Conservation (phyloP, 148 eudicot species). For the Nepenthes gracilis region DNA sequence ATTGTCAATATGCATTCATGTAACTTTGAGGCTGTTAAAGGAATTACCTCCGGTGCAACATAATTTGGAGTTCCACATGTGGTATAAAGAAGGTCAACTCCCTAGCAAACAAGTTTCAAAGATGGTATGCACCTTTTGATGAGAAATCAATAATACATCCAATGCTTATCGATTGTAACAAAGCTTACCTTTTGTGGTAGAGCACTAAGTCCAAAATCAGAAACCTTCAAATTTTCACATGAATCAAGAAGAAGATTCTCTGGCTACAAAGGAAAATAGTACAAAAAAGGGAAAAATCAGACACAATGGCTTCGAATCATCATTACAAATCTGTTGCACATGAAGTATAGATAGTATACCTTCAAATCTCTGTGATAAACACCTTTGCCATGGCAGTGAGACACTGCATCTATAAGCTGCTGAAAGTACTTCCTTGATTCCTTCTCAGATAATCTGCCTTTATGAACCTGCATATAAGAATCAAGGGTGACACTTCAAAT, state of each 20-base stretch:
- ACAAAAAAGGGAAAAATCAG: neutral
- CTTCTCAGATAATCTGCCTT: slow-evolving; percentile 66
- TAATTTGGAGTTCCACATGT: slow-evolving; percentile 98
- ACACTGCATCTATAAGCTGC: slow-evolving; percentile 88
- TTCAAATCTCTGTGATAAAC: slow-evolving; percentile 94
- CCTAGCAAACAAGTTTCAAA: slow-evolving; percentile 29
- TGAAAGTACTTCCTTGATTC: slow-evolving; percentile 79
- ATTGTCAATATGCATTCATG: neutral
- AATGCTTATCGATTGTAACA: neutral
- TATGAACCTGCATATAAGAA: slow-evolving; percentile 49
- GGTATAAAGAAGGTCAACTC: slow-evolving; percentile 87
- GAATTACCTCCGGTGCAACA: slow-evolving; percentile 84
- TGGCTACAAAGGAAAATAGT: slow-evolving; percentile 33
- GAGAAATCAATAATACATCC: neutral
- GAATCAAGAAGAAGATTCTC: slow-evolving; percentile 91
- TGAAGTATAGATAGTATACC: slow-evolving; percentile 22
- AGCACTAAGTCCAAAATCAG: slow-evolving; percentile 97
- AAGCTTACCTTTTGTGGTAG: slow-evolving; percentile 70
- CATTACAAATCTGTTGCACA: neutral
- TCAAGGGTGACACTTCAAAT: slow-evolving; percentile 2
- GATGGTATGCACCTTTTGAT: too few relatives aligned
- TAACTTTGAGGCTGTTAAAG: neutral
- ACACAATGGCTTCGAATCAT: neutral
- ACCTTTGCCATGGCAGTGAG: slow-evolving; percentile 94
- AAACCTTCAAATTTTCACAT: slow-evolving; percentile 74